Percentiles rank a stretch among this genome's conserved stretches.
Conservation (phyloP, 1,284 basidiomycete species). For the Schizophyllum amplum region DNA sequence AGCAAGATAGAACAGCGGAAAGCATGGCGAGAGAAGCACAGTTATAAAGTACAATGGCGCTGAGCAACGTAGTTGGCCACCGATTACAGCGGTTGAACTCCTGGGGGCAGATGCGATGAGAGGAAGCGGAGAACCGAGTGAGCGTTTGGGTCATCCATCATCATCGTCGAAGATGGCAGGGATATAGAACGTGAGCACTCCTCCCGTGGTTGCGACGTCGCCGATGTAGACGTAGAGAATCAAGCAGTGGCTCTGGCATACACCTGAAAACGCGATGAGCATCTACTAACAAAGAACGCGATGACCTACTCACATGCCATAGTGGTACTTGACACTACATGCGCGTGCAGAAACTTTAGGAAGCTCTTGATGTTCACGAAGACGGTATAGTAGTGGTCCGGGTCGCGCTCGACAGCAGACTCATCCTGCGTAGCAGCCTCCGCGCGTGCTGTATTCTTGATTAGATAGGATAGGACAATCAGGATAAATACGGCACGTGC, state of each 20-base stretch:
- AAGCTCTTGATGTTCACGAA: conserved; percentile 70
- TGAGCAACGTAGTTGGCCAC: not conserved
- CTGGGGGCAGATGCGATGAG: no score
- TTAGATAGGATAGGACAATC: conserved; percentile 1
- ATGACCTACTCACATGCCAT: conserved; percentile 63
- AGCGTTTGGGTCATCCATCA: not conserved
- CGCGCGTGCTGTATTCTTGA: conserved; percentile 8
- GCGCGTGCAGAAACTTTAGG: conserved; percentile 77
- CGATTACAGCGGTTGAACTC: no score
- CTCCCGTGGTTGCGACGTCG: conserved; percentile 72
- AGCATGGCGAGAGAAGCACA: not conserved
- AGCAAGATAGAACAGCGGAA: not conserved
- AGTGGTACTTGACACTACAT: conserved; percentile 79
- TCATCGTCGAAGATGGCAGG: conserved; percentile 31
- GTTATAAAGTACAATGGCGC: not conserved
- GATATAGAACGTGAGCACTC: conserved; percentile 86
- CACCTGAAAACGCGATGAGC: conserved; percentile 37
- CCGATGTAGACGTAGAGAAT: conserved; percentile 91
- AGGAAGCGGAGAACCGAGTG: not conserved
- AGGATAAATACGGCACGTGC: conserved; percentile 31
- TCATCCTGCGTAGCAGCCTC: conserved; percentile 19
- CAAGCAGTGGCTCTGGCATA: conserved; percentile 79
- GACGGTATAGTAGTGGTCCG: conserved; percentile 49
- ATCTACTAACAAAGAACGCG: conserved; percentile 1
- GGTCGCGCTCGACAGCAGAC: conserved; percentile 27